phyloP scores from a whole-genome alignment of 176 grass and related monocot genomes.

The Ensete ventricosum region DNA sequence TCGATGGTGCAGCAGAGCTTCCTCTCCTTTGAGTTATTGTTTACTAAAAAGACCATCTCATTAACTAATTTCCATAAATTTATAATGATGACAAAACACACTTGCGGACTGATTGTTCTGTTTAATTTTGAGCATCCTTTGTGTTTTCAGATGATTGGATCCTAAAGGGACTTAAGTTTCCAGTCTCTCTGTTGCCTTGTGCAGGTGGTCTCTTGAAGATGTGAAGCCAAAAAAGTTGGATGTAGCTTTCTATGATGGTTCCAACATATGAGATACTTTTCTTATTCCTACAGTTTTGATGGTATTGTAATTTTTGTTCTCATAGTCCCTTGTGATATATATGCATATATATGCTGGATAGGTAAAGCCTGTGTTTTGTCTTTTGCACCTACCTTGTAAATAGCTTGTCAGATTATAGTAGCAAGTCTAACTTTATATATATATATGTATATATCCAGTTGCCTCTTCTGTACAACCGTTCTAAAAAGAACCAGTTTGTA shows the following conservation, averaged over 20 bases:
- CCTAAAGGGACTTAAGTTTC: not conserved
- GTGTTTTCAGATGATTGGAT: not conserved
- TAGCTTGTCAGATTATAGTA: slow-evolving; percentile 8
- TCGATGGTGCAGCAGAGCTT: not conserved
- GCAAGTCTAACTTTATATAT: not conserved
- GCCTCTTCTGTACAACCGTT: not conserved
- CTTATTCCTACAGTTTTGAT: slow-evolving; percentile 43
- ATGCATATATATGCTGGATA: slow-evolving; percentile 32
- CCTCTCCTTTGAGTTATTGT: not conserved
- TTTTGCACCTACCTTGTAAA: slow-evolving; percentile 32
- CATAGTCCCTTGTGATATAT: slow-evolving; percentile 17
- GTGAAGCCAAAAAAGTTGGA: slow-evolving; percentile 20
- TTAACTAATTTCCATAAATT: not conserved
- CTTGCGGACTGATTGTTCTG: not conserved
- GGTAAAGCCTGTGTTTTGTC: slow-evolving; percentile 15
- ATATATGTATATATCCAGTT: not conserved
- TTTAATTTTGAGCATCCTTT: not conserved
- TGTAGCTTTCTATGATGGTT: slow-evolving; percentile 16
- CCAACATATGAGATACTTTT: slow-evolving; percentile 31
- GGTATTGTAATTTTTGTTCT: slow-evolving; percentile 26
- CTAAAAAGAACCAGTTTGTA: not conserved
- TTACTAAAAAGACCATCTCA: not conserved
- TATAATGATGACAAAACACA: not conserved
- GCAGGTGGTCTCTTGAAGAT: slow-evolving; percentile 35
- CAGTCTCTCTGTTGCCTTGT: not conserved